phyloP scores from a whole-genome alignment of 495 filamentous ascomycete species.

The Echria macrotheca region DNA sequence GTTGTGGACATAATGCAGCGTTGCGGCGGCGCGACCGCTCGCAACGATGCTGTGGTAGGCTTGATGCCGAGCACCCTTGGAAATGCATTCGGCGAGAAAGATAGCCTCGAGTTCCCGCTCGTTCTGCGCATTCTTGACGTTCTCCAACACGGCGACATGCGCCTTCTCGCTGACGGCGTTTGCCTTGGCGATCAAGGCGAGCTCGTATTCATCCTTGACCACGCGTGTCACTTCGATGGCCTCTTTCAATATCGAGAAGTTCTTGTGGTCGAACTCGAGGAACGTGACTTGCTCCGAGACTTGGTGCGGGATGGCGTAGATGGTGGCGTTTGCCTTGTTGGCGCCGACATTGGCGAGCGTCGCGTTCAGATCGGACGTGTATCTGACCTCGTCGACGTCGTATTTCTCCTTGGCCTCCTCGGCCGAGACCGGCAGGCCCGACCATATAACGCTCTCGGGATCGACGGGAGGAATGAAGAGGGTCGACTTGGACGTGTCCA shows the following conservation, averaged over 20 bases:
- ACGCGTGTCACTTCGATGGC: constrained; percentile 76
- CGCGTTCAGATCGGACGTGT: constrained; percentile 64
- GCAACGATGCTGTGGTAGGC: constrained; percentile 85
- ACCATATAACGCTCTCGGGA: constrained; percentile 91
- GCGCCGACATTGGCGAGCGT: constrained; percentile 46
- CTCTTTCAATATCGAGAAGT: constrained; percentile 58
- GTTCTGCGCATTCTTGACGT: constrained; percentile 59
- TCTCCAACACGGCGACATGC: constrained; percentile 65
- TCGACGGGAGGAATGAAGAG: constrained; percentile 91
- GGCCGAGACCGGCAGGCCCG: constrained; percentile 71
- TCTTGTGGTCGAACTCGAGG: constrained; percentile 55
- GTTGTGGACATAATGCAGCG: constrained; percentile 84
- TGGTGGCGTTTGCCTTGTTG: constrained; percentile 41
- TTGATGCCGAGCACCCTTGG: constrained; percentile 66
- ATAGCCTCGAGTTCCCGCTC: constrained; percentile 78
- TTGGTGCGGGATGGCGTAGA: constrained; percentile 68
- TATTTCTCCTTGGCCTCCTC: constrained; percentile 70
- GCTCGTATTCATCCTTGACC: constrained; percentile 78
- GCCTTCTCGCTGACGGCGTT: constrained; percentile 75
- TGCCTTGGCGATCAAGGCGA: constrained; percentile 76
- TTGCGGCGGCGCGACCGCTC: constrained; percentile 68
- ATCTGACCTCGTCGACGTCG: constrained; percentile 75
- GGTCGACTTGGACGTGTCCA: constrained; percentile 63
- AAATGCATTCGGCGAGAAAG: constrained; percentile 71
- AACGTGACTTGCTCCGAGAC: constrained; percentile 61